A percentile compares a stretch with the other conserved stretches of the same genome.
These are phyloP conservation scores for Aspergillus jensenii DNA, from an alignment of 2,329 filamentous ascomycete species.

Conservation along the genomic window DNA sequence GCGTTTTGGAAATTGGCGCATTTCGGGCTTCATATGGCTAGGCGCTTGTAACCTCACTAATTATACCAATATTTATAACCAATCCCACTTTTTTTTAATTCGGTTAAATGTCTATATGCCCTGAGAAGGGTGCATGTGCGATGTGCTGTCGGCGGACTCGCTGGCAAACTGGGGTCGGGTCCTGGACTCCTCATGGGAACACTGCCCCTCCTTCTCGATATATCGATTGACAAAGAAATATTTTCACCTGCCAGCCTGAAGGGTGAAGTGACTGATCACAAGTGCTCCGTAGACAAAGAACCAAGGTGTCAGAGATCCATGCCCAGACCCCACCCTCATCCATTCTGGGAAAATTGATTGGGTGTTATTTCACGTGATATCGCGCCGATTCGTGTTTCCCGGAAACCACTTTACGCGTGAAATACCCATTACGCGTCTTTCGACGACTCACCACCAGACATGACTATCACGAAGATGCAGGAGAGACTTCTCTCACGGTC, in stretches of 20 bases:
- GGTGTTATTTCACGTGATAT: slow-evolving; percentile 31
- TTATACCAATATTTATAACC: neutral
- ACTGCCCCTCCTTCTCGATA: neutral
- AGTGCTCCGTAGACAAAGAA: neutral
- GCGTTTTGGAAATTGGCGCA: slow-evolving; percentile 1
- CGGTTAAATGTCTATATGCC: neutral
- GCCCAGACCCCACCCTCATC: neutral
- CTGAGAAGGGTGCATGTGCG: neutral
- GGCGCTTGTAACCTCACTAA: neutral
- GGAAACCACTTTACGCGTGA: slow-evolving; percentile 34
- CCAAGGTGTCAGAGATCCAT: neutral
- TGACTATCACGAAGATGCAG: neutral
- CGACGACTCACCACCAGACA: slow-evolving; percentile 19
- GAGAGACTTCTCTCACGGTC: neutral
- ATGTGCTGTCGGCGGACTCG: neutral
- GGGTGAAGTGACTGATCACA: neutral
- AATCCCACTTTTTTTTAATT: neutral
- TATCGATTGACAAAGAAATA: neutral
- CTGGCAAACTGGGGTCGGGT: too few species aligned
- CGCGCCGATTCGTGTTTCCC: slow-evolving; percentile 39
- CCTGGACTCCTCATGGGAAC: too few species aligned
- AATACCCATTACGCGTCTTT: slow-evolving; percentile 29
- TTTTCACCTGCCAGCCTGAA: neutral
- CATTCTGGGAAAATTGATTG: slow-evolving; percentile 19
- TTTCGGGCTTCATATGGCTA: neutral